Evolutionary conservation across 2,329 filamentous ascomycete genomes (phyloP).

Genomic region (Paecilomyces sp.): DNA sequence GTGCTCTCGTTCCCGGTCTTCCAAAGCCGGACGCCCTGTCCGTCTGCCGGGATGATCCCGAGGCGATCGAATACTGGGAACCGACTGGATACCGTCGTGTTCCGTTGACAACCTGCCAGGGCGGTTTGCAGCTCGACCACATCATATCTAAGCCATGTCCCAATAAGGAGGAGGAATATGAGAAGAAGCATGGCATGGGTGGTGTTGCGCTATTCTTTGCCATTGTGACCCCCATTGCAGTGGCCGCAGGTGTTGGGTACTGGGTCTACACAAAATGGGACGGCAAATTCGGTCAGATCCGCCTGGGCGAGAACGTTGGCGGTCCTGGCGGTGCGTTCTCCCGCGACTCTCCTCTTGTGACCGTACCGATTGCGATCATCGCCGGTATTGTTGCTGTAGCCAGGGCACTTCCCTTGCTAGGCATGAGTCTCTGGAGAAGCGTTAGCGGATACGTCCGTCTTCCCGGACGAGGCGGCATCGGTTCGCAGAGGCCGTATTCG

Average conservation of each 20-base stretch:
- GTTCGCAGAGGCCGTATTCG: conserved; percentile 65
- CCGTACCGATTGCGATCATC: conserved; percentile 72
- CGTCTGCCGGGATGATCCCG: conserved; percentile 57
- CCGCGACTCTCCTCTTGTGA: conserved; percentile 68
- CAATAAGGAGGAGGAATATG: conserved; percentile 74
- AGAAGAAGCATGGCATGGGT: conserved; percentile 63
- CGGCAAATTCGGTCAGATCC: conserved; percentile 85
- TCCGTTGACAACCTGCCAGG: conserved; percentile 78
- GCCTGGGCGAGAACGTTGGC: conserved; percentile 62
- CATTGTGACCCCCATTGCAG: conserved; percentile 64
- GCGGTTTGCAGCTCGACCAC: conserved; percentile 68
- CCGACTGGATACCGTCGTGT: conserved; percentile 85
- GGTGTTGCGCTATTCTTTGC: conserved; percentile 78
- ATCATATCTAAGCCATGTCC: conserved; percentile 59
- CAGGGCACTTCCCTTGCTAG: conserved; percentile 65
- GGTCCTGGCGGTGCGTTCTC: conserved; percentile 46
- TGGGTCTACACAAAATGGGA: conserved; percentile 81
- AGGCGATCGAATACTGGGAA: conserved; percentile 70
- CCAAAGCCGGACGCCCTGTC: conserved; percentile 53
- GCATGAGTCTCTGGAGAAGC: conserved; percentile 65
- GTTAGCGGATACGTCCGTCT: conserved; percentile 44
- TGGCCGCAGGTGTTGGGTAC: conserved; percentile 69
- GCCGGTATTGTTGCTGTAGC: conserved; percentile 72
- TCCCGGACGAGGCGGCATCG: conserved; percentile 33
- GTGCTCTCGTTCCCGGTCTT: conserved; percentile 67